Percentiles rank a stretch among this genome's conserved stretches.
phyloP scores from a whole-genome alignment of 2,329 filamentous ascomycete species.

The Penicillium sp. region DNA sequence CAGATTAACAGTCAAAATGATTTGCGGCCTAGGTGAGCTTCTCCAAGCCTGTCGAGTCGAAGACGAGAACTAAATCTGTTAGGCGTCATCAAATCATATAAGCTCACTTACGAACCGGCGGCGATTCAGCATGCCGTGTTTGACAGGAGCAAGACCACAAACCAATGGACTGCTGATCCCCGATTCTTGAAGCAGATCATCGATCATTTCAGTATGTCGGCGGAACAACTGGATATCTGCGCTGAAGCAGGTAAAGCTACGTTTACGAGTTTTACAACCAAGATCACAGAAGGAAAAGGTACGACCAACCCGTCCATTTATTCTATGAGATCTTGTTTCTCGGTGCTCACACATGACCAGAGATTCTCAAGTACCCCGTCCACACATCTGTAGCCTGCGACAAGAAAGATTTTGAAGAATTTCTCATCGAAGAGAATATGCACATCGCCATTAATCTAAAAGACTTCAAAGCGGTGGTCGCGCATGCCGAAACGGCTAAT shows the following conservation, averaged over 20 bases:
- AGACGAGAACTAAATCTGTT: conserved; percentile 11
- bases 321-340: conserved; percentile 16
- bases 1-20: conserved; percentile 64
- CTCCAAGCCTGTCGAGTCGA: background rate
- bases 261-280: conserved; percentile 70
- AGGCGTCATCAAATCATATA: conserved; percentile 69
- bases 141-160: conserved; percentile 59
- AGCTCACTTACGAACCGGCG: conserved; percentile 65
- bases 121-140: conserved; percentile 68
- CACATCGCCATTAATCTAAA: conserved; percentile 68
- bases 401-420: conserved; percentile 65
- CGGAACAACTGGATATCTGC: conserved; percentile 67
- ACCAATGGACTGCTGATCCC: conserved; percentile 63
- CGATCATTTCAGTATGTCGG: conserved; percentile 67
- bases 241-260: conserved; percentile 61
- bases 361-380: conserved; percentile 67
- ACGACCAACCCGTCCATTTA: background rate
- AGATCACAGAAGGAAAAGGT: conserved; percentile 65
- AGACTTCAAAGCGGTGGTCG: conserved; percentile 68
- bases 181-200: conserved; percentile 63
- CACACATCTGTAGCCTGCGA: conserved; percentile 68
- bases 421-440: conserved; percentile 61
- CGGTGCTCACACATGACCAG: conserved; percentile 38
- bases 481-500: conserved; percentile 64
- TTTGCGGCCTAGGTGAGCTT: conserved; percentile 61